Evolutionary conservation across 345 rosid genomes (phyloP), one percentile per base, ranked within the genome.

Genomic region (Salix brachista): DNA sequence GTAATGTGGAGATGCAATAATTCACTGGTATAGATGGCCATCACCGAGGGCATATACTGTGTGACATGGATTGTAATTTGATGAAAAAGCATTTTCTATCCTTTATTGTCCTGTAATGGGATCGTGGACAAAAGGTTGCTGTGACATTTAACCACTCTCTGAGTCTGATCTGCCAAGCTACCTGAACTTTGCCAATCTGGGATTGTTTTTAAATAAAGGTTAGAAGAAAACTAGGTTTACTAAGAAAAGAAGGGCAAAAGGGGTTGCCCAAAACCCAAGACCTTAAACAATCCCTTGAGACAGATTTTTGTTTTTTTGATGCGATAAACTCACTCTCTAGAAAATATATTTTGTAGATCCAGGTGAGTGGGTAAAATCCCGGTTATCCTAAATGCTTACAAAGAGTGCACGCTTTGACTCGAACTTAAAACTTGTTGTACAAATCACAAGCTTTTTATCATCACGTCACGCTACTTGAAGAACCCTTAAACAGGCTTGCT

Each of bases 71-170:
- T 36, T 17, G 81, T 72, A 73, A 68, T 68, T 65, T 52, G 41
- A 17, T 11, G 8, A 44, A 6, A 50, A 39, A 68, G 60, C 37
- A 42, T 65, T 17, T 50, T 25, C 12, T 17, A 5, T 28, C 76
- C 16, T 28, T 39, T 39, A 66, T 71, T 78, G 76, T 65, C 46
- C 17, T 58, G 14, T 37, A 62, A 56, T 66, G 69, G 54, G 68
- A 77, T 58, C 74, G 48, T 46, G 66, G 77, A 72, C 74, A 77
- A 81, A 77, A 64, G 78, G 75, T 77, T 48, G 75, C 64, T 56
- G 81, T 64, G 78, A 81, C 75, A 56, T 67, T 52, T 81, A 77
- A 77, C 84, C 78, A 81, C 78, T 72, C 81, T 74, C 72, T 73
- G 74, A 48, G n/a, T 10, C 39, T 25, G 44, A 46, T 67, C 83